Percentiles rank a stretch among this genome's conserved stretches.
Conservation (phyloP, 2,329 filamentous ascomycete genomes). For the Sarocladium brachiariae region DNA sequence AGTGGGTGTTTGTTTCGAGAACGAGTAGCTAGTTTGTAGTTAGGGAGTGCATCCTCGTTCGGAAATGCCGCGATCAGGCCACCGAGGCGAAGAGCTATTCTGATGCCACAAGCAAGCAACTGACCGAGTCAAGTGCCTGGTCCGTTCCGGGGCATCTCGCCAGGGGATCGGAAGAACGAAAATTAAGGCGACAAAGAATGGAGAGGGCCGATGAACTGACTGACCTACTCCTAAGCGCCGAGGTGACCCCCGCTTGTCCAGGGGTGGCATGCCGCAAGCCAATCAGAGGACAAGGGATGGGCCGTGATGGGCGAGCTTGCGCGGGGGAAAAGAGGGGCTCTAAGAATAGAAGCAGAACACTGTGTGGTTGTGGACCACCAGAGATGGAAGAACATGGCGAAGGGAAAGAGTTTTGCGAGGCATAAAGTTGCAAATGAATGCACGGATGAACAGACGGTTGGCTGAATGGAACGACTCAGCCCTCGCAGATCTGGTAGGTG, state of each 20-base stretch:
- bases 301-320: background rate
- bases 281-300: background rate
- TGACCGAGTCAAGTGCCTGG: constrained; percentile 4
- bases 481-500: too few species aligned
- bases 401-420: too few species aligned
- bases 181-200: too few species aligned
- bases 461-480: too few species aligned
- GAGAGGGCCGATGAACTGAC: background rate
- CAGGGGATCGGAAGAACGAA: too few species aligned
- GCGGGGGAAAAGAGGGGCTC: background rate
- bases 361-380: background rate
- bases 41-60: too few species aligned
- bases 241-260: background rate
- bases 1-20: too few species aligned
- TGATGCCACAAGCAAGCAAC: background rate
- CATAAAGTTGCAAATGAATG: background rate
- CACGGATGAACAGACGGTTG: too few species aligned
- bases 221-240: background rate
- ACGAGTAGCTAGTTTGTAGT: too few species aligned
- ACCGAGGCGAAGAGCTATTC: constrained; percentile 4
- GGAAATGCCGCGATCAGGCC: constrained; percentile 2
- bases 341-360: constrained; percentile 9
- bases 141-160: too few species aligned
- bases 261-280: background rate
- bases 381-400: background rate